Base-by-base conservation (phyloP, 441 rosid species). In the Gossypium lobatum region DNA sequence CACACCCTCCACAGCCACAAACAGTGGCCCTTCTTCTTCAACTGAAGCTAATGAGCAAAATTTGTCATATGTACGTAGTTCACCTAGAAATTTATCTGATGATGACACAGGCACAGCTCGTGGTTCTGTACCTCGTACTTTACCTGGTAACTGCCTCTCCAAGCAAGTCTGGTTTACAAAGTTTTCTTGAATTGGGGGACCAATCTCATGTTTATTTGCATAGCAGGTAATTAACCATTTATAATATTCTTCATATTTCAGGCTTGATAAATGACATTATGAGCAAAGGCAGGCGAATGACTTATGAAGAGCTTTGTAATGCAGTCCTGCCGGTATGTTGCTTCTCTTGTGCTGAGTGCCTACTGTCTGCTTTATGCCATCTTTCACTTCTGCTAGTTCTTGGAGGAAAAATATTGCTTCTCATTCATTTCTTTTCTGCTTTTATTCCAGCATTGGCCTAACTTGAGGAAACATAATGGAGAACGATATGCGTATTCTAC, bases 401-500 rank as follows among this genome's bases (percentile, higher is more conserved):
- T 25, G 23, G 34, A 55, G 37, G 72, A 45, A 66, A 20, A 50
- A 54, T 48, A 45, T 14, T 62, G 31, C 60, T 7, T 42, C 8
- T 50, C 26, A 69, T 16, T 75, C 52, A 70, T 62, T 28, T 48
- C 50, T 76, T 76, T 25, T 73, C 28, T 75, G 57, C 76, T 62
- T 81, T 61, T 48, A 14, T 79, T 82, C 76, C 87, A 96, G 98
- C 97, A 93, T 78, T 96, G 99, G 99, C 90, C 88, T 63, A 90
- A 88, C 86, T 81, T 96, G 85, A 88, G 99, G 84, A 96, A 96
- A 88, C 98, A 92, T 78, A 96, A 96, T 76, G 99, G 99, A 71
- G 99, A 92, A 77, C 91, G 96, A 31, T 96, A 93, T 80, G 99
- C 99, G 10, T 96, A 96, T 88, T 87, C 97, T 46, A 93, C 95